Base-by-base conservation (phyloP, 202 grass and related monocot genomes). In the Panicum hallii region DNA sequence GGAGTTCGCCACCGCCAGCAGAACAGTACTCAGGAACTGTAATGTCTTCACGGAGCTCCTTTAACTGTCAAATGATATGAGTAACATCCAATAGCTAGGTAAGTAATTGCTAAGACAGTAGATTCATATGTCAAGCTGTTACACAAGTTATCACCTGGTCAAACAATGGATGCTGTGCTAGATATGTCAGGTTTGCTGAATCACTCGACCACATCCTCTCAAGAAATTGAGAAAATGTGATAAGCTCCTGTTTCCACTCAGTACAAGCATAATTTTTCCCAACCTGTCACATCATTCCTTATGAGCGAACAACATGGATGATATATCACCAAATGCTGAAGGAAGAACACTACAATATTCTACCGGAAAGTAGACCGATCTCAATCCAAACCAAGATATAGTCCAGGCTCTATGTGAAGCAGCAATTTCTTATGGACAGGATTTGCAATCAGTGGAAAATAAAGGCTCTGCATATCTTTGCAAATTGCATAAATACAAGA, bases 161-260 rank as follows among this genome's bases (percentile, higher is more conserved):
- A 90, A 99, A 95, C 67, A 99, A 88, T 32, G 84, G 91, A 92
- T 99, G 93, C 49, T 94, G 90, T 4, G 90, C 93, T 86, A 99
- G 72, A 92, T 92, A 95, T 46, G 88, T 80, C 77, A 93, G 73
- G 69, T 79, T 93, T 50, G 82, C 47, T 55, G 87, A 76, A 66
- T 95, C 89, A 82, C 74, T 71, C 57, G 87, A 92, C 57, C 84
- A 89, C 72, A 92, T 89, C 69, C 86, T 92, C 79, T 94, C 86
- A 58, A 99, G 91, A 75, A 99, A 94, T 28, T 95, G 86, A 75
- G 93, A 92, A 73, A 95, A 94, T 65, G 90, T 94, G 30, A 99
- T 89, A 63, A 99, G 84, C 57, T 95, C 91, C 70, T 94, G 96
- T 82, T 95, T 99, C 93, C 84, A 89, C 19, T 95, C 91, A 80